Evolutionary conservation across 2,329 filamentous ascomycete species (phyloP).

Genomic region (Botrytis aclada): DNA sequence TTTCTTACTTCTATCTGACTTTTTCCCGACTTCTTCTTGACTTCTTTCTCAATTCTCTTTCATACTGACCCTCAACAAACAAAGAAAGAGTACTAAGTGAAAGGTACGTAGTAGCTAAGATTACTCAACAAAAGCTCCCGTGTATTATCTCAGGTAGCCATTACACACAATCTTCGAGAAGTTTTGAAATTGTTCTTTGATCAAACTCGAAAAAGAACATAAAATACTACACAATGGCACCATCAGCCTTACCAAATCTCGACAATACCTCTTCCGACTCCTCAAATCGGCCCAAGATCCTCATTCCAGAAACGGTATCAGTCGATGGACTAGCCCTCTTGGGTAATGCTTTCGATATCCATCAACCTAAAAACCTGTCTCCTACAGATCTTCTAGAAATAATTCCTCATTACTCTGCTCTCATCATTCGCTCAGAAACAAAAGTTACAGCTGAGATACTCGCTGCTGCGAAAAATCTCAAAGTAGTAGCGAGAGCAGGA

Average conservation of each 20-base stretch:
- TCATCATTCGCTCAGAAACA: slow-evolving; percentile 79
- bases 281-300: slow-evolving; percentile 44
- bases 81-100: neutral
- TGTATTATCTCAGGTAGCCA: no score
- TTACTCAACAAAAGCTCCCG: no score
- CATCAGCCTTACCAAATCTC: slow-evolving; percentile 25
- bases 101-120: neutral
- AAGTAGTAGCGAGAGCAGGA: slow-evolving; percentile 76
- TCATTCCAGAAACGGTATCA: slow-evolving; percentile 78
- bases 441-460: slow-evolving; percentile 71
- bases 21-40: neutral
- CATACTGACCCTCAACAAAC: neutral
- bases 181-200: neutral
- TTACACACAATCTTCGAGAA: neutral
- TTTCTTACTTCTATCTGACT: neutral
- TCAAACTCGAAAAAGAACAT: neutral
- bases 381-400: slow-evolving; percentile 61
- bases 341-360: slow-evolving; percentile 63
- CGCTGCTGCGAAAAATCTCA: slow-evolving; percentile 62
- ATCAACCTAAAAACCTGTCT: slow-evolving; percentile 61
- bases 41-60: neutral
- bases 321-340: slow-evolving; percentile 72
- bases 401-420: slow-evolving; percentile 69
- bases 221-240: slow-evolving; percentile 26
- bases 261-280: neutral